Evolutionary conservation across 148 eudicot species (phyloP).

Genomic region (Rhododendron ferrugineum): DNA sequence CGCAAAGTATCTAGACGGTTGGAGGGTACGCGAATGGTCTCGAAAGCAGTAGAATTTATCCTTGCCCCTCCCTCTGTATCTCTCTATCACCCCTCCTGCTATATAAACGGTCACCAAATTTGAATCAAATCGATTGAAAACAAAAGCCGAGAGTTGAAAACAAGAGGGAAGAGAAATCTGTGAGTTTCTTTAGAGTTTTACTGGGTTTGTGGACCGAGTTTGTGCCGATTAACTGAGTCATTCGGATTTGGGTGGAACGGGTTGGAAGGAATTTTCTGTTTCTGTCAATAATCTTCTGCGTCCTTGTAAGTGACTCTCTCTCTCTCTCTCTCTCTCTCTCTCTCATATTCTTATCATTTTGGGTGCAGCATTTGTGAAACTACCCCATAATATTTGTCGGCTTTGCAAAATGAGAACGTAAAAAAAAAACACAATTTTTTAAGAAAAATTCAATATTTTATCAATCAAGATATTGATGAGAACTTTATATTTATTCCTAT

Average conservation of each 20-base stretch:
- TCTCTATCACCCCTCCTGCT: no score
- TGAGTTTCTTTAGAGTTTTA: not conserved
- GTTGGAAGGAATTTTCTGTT: conserved; percentile 5
- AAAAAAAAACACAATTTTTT: no score
- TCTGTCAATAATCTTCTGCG: not conserved
- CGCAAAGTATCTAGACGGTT: conserved; percentile 12
- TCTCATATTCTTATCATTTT: not conserved
- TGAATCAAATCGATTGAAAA: not conserved
- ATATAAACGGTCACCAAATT: not conserved
- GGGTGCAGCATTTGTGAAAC: not conserved
- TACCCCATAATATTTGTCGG: no score
- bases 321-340: not conserved
- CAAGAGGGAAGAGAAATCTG: not conserved
- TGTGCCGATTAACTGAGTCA: conserved; percentile 15
- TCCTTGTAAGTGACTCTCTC: conserved; percentile 15
- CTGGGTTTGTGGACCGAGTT: conserved; percentile 34
- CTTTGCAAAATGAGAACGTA: no score
- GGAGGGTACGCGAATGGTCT: conserved; percentile 5
- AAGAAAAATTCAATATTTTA: no score
- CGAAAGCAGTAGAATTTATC: conserved; percentile 6
- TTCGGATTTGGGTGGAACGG: conserved; percentile 32
- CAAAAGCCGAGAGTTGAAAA: not conserved
- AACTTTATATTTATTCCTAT: no score
- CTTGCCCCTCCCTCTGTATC: no score
- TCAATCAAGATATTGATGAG: no score